Base-by-base conservation (phyloP, 345 rosid species). In the Salix purpurea region DNA sequence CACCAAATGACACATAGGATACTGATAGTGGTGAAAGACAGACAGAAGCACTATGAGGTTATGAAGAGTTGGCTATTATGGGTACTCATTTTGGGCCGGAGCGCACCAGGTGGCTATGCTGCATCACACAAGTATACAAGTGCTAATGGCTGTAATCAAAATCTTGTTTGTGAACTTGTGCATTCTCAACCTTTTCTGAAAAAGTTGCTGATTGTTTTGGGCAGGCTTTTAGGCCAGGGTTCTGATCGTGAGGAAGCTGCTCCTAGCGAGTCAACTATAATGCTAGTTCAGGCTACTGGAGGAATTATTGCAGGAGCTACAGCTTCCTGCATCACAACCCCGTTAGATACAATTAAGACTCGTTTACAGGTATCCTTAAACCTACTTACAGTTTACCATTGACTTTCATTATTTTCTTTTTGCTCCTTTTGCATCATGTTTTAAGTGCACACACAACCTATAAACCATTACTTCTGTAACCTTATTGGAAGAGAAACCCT, bases 271-370 rank as follows among this genome's bases (percentile, higher is more conserved):
- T 79, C 72, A 75, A 91, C 77, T 76, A 84, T 96, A 79, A 83
- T 91, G 65, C 65, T 86, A 34, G 99, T 96, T 83, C 98, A 96
- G 87, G 98, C 93, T 71, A 79, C 83, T 58, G 99, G 99, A 85
- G 99, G 99, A 76, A 81, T 96, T 75, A 85, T 93, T 65, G 98
- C 98, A 0, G 99, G 99, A 78, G 99, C 97, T 73, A 89, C 96
- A 70, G 97, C 99, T 28, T 93, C 99, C 76, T 86, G 91, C 76
- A 89, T 96, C 83, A 93, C 98, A 34, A 93, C 98, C 52, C 99
- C 99, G 60, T 76, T 96, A 84, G 99, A 96, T 86, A 96, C 97
- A 36, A 88, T 96, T 77, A 96, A 96, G 88, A 96, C 98, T 30
- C 98, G 98, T 61, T 82, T 96, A 64, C 98, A 96, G 96, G 99